Base-by-base conservation (phyloP, 1,284 basidiomycete genomes). In the Ustilago shanxiensis region DNA sequence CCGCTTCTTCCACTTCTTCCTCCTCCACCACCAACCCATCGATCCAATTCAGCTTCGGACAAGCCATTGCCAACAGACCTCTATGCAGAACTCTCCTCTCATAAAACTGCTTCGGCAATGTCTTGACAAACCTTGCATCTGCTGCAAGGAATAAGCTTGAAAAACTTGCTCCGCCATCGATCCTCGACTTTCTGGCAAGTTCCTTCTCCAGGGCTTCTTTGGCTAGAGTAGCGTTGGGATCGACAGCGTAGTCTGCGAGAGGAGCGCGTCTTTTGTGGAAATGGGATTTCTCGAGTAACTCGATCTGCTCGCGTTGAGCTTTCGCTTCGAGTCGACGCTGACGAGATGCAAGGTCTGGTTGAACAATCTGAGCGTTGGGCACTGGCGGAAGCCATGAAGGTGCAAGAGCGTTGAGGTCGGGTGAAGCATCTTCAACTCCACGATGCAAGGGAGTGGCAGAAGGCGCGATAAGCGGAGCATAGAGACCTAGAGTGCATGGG, bases 401-500 rank as follows among this genome's bases (percentile, higher is more conserved):
- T 0, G 51, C 53, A 9, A 64, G n/a, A 4, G 59, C 45, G 3
- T 65, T 55, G 13, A 49, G n/a, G 6, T 66, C 60, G 2, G 56
- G 20, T 5, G 18, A 52, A 0, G 13, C 64, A 31, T 61, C 52
- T 29, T 70, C 55, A 14, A 51, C 50, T 18, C 58, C 57, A 31
- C 53, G 56, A 9, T 65, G 55, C 2, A 31, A 35, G 1, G 60
- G 56, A 2, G 60, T 47, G 0, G 55, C 52, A 28, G 71, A 55
- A 1, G 80, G 71, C 0, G 76, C 56, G 8, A 84, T 56, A 13
- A 84, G 51, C 11, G 84, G 84, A 22, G 84, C 80, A 39, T 85
- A 85, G 22, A 85, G 65, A 10, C 84, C 81, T 16, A 83, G 69
- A 18, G 83, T 85, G 60, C 81, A 83, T 5, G 84, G 83, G 37